Evolutionary conservation across 768 basidiomycete genomes (phyloP).

Genomic region (Termitomyces sp.): DNA sequence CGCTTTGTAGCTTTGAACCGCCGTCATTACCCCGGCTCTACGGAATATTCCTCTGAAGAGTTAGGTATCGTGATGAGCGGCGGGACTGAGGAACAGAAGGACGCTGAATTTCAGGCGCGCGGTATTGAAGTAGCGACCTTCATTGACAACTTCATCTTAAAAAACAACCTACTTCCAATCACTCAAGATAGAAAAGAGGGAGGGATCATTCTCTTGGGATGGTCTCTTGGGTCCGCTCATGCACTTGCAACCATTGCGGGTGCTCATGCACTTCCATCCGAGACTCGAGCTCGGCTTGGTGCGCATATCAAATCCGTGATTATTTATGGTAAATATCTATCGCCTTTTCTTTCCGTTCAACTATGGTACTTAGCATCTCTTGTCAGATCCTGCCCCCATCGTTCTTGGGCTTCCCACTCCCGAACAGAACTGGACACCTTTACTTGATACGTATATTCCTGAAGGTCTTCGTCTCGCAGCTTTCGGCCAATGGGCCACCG

Average conservation of each 20-base stretch:
- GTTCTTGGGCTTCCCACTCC: slow-evolving; percentile 20
- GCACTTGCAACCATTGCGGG: slow-evolving; percentile 18
- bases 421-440: slow-evolving; percentile 18
- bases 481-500: slow-evolving; percentile 22
- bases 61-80: slow-evolving; percentile 10
- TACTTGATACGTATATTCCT: slow-evolving; percentile 20
- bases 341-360: too few species aligned
- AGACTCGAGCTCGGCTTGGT: slow-evolving; percentile 11
- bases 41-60: slow-evolving; percentile 23
- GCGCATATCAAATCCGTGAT: slow-evolving; percentile 20
- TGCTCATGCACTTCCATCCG: slow-evolving; percentile 13
- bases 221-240: slow-evolving; percentile 27
- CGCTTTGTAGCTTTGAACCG: slow-evolving; percentile 31
- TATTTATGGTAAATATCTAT: slow-evolving; percentile 21
- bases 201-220: slow-evolving; percentile 25
- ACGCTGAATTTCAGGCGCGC: slow-evolving; percentile 19
- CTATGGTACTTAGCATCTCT: too few species aligned
- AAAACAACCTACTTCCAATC: slow-evolving; percentile 19
- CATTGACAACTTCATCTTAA: slow-evolving; percentile 25
- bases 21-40: slow-evolving; percentile 30
- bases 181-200: slow-evolving; percentile 18
- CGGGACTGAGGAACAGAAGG: slow-evolving; percentile 18
- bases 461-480: slow-evolving; percentile 11
- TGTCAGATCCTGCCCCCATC: slow-evolving; percentile 23
- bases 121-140: slow-evolving; percentile 28